Conservation (phyloP, 73 alveolate genomes). For the Symbiodinium pilosum region DNA sequence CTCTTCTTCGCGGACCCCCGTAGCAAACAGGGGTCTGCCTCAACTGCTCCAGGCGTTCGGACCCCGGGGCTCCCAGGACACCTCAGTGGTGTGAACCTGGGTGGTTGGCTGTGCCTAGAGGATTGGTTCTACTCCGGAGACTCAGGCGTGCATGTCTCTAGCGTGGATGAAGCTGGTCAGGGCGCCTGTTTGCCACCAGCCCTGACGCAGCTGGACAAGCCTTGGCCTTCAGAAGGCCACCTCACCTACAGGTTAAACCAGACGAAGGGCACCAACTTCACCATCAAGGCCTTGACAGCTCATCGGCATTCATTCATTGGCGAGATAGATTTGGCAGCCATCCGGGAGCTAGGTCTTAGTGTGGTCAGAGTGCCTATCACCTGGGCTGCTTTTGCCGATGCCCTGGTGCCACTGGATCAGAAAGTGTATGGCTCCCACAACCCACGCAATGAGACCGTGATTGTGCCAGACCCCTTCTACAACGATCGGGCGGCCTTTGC, state of each 20-base stretch:
- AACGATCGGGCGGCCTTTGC: slow-evolving; percentile 74
- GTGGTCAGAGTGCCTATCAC: slow-evolving; percentile 72
- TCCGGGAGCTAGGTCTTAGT: slow-evolving; percentile 31
- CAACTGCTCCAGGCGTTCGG: background rate
- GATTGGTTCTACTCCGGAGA: slow-evolving; percentile 83
- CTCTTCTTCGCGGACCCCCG: background rate
- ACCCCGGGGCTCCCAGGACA: slow-evolving; percentile 65
- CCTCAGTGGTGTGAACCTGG: slow-evolving; percentile 58
- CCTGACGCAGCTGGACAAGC: background rate
- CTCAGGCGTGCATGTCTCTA: slow-evolving; percentile 38
- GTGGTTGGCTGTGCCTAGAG: slow-evolving; percentile 80
- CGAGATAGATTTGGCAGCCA: slow-evolving; percentile 39
- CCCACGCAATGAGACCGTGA: slow-evolving; percentile 18
- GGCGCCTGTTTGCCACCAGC: slow-evolving; percentile 77
- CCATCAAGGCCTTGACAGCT: slow-evolving; percentile 35
- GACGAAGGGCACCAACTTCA: slow-evolving; percentile 46
- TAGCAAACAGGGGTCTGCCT: no score
- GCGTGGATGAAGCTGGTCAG: slow-evolving; percentile 33
- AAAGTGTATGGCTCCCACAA: slow-evolving; percentile 39
- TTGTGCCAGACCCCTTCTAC: slow-evolving; percentile 87
- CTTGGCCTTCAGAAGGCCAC: slow-evolving; percentile 67
- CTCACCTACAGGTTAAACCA: slow-evolving; percentile 45
- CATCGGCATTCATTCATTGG: slow-evolving; percentile 82
- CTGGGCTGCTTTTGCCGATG: slow-evolving; percentile 87
- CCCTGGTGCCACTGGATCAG: slow-evolving; percentile 45